Evolutionary conservation across 2,329 filamentous ascomycete species (phyloP).

Genomic region (Colletotrichum horii): DNA sequence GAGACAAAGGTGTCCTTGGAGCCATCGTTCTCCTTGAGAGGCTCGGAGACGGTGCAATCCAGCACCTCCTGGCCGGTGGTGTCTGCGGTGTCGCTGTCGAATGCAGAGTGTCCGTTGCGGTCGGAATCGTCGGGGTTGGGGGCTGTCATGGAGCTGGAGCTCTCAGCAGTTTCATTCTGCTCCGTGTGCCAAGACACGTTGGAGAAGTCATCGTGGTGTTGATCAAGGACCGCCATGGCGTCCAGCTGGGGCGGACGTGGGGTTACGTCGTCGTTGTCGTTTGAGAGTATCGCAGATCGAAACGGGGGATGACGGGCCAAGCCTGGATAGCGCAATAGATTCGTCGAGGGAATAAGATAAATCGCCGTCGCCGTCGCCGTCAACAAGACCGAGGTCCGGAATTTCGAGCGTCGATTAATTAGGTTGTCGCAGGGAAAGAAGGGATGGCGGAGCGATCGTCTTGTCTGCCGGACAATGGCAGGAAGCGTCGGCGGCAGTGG

Average conservation of each 20-base stretch:
- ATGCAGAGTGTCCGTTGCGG: conserved; percentile 42
- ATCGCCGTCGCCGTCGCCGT: neutral
- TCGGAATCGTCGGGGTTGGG: conserved; percentile 21
- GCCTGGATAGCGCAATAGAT: neutral
- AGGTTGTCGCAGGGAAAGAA: conserved; percentile 1
- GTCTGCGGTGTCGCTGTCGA: conserved; percentile 59
- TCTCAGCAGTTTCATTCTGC: conserved; percentile 34
- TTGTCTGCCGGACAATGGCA: conserved; percentile 9
- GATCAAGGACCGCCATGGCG: conserved; percentile 54
- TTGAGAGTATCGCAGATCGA: neutral
- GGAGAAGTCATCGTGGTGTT: conserved; percentile 72
- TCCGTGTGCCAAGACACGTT: conserved; percentile 80
- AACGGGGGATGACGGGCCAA: neutral
- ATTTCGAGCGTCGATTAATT: neutral
- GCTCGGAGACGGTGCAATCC: conserved; percentile 81
- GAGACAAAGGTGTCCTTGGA: conserved; percentile 97
- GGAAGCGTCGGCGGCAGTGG: conserved; percentile 19
- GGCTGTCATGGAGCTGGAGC: conserved; percentile 32
- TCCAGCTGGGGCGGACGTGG: conserved; percentile 19
- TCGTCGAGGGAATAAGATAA: neutral
- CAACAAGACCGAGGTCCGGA: neutral
- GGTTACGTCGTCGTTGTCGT: conserved; percentile 16
- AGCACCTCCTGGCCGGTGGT: conserved; percentile 70
- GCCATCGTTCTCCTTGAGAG: conserved; percentile 94
- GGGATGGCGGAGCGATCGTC: conserved; percentile 3